These are phyloP conservation scores for Hypoxylon fragiforme DNA, from an alignment of 495 filamentous ascomycete genomes.

Conservation along the genomic window DNA sequence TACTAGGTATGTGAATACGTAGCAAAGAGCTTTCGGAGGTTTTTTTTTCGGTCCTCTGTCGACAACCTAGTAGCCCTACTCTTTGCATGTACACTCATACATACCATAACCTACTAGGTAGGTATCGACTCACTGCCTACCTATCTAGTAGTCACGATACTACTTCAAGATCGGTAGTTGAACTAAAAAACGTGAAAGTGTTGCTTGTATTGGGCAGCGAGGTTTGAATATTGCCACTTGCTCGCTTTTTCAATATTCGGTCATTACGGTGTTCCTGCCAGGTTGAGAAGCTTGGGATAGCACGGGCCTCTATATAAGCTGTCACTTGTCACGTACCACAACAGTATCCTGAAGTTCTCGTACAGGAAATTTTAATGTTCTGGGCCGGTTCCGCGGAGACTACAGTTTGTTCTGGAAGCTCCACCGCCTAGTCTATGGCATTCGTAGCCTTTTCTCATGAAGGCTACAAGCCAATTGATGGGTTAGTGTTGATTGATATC, in stretches of 20 bases:
- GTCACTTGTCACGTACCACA: conserved; percentile 33
- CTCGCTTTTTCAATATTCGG: conserved; percentile 18
- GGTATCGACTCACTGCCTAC: too few relatives aligned
- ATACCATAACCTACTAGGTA: too few relatives aligned
- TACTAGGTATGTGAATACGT: too few relatives aligned
- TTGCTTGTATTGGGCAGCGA: too few relatives aligned
- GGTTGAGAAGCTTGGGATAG: conserved; percentile 27
- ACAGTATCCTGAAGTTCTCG: conserved; percentile 16
- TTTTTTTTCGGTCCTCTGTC: too few relatives aligned
- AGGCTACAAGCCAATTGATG: conserved; percentile 1
- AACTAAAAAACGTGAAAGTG: too few relatives aligned
- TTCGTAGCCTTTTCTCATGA: neutral
- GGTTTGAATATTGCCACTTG: conserved; percentile 22
- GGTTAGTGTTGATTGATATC: neutral
- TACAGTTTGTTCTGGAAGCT: neutral
- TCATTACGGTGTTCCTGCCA: conserved; percentile 28
- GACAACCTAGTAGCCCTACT: too few relatives aligned
- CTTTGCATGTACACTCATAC: too few relatives aligned
- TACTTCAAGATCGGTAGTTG: too few relatives aligned
- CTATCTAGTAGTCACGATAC: too few relatives aligned
- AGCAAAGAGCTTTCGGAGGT: too few relatives aligned
- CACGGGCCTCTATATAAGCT: conserved; percentile 27
- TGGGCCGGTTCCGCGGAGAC: conserved; percentile 22
- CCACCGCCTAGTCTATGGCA: neutral
- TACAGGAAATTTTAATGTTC: conserved; percentile 19